Conservation (phyloP, 179 eudicot species). For the Pouteria campechiana region DNA sequence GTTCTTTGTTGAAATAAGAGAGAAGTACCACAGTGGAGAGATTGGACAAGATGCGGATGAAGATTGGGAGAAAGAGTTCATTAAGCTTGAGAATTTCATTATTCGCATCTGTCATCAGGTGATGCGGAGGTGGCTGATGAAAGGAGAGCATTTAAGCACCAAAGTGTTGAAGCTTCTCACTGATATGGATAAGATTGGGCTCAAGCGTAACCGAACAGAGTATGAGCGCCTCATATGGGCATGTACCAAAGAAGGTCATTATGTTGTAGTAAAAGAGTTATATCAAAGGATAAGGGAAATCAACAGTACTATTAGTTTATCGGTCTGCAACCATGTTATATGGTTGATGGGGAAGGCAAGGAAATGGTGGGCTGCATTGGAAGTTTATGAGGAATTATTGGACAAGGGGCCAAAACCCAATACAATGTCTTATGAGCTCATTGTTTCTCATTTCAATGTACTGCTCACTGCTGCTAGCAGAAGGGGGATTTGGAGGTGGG, state of each 20-base stretch:
- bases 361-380: slow-evolving; percentile 98
- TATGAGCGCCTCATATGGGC: slow-evolving; percentile 86
- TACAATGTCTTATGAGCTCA: slow-evolving; percentile 61
- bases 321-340: slow-evolving; percentile 85
- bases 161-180: slow-evolving; percentile 52
- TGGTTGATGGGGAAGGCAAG: slow-evolving; percentile 94
- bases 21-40: slow-evolving; percentile 40
- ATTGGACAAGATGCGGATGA: slow-evolving; percentile 24
- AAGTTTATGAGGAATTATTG: slow-evolving; percentile 78
- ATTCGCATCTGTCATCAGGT: slow-evolving; percentile 80
- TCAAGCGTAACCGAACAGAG: slow-evolving; percentile 39
- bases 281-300: slow-evolving; percentile 63
- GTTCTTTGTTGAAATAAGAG: slow-evolving; percentile 37
- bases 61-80: slow-evolving; percentile 63
- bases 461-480: slow-evolving; percentile 64
- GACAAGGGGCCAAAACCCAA: slow-evolving; percentile 93
- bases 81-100: slow-evolving; percentile 55
- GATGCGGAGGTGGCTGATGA: slow-evolving; percentile 77
- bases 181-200: slow-evolving; percentile 61
- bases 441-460: slow-evolving; percentile 71
- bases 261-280: slow-evolving; percentile 60
- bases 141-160: slow-evolving; percentile 37
- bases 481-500: slow-evolving; percentile 94
- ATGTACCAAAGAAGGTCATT: slow-evolving; percentile 77
- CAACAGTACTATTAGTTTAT: slow-evolving; percentile 55